Evolutionary conservation across 305 asterid species (phyloP).

Genomic region (Fraxinus greggii): DNA sequence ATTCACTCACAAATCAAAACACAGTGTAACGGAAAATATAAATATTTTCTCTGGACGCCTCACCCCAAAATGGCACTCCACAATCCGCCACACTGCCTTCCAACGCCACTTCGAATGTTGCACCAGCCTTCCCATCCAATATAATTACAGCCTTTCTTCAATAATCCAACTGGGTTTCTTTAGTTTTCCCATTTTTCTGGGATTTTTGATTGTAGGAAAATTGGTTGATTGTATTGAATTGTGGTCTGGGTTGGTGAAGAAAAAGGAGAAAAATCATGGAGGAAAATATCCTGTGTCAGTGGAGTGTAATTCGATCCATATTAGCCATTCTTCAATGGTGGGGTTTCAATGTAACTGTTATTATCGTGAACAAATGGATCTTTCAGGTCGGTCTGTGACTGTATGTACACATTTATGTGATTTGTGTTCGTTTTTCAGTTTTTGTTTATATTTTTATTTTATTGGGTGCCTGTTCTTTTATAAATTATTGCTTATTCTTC

Average conservation of each 20-base stretch:
- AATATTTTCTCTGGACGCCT: not conserved
- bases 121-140: not conserved
- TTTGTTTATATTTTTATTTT: not conserved
- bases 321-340: conserved; percentile 49
- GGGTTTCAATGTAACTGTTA: conserved; percentile 48
- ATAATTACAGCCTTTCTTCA: not conserved
- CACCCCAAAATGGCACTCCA: not conserved
- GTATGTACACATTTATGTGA: not conserved
- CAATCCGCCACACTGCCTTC: not conserved
- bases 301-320: conserved; percentile 40
- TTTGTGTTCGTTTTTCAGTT: not conserved
- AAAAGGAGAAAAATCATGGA: conserved; percentile 24
- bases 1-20: not conserved
- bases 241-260: not conserved
- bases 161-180: not conserved
- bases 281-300: conserved; percentile 28
- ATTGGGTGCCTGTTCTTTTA: not conserved
- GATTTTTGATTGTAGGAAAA: not conserved
- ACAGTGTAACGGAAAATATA: not conserved
- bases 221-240: not conserved
- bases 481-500: not conserved
- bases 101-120: conserved; percentile 1
- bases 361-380: conserved; percentile 52
- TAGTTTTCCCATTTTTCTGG: not conserved
- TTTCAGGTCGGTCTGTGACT: conserved; percentile 36